Percentiles rank a stretch among this genome's conserved stretches.
Conservation (phyloP, 2,329 filamentous ascomycete species). For the Trichoderma simmonsii region DNA sequence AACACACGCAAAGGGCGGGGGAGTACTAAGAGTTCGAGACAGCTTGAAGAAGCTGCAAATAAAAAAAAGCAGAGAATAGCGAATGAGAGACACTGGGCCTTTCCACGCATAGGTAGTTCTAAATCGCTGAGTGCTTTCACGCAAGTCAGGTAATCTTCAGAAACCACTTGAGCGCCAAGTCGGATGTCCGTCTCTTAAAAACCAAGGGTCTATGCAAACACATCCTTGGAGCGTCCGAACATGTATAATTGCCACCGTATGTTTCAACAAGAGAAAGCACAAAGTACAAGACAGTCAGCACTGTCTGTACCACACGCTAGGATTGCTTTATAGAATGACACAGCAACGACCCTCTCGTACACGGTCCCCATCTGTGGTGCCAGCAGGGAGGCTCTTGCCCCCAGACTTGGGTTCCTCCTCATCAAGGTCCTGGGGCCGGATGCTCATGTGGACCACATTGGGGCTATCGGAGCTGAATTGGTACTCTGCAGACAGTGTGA, state of each 20-base stretch:
- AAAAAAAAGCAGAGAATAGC: neutral
- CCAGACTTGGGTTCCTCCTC: slow-evolving; percentile 72
- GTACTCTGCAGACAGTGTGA: slow-evolving; percentile 57
- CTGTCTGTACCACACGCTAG: neutral
- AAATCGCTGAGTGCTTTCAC: neutral
- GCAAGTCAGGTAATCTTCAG: neutral
- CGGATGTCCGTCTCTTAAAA: neutral
- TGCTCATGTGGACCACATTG: slow-evolving; percentile 93
- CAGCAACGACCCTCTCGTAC: slow-evolving; percentile 45
- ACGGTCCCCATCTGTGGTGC: slow-evolving; percentile 40
- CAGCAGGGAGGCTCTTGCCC: slow-evolving; percentile 48
- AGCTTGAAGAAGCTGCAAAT: neutral
- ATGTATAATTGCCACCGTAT: slow-evolving; percentile 1
- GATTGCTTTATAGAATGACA: slow-evolving; percentile 45
- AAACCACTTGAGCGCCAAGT: neutral
- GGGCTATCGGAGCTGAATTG: slow-evolving; percentile 70
- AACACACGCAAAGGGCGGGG: neutral
- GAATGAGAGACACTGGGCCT: neutral
- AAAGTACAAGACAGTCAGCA: neutral
- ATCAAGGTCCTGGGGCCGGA: slow-evolving; percentile 81
- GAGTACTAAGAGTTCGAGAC: neutral
- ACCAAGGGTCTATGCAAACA: slow-evolving; percentile 8
- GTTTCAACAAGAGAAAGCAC: neutral
- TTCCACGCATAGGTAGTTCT: neutral
- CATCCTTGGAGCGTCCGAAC: neutral